These are phyloP conservation scores for Euptelea pleiosperma DNA, from an alignment of 164 flowering plant species.

Conservation along the genomic window DNA sequence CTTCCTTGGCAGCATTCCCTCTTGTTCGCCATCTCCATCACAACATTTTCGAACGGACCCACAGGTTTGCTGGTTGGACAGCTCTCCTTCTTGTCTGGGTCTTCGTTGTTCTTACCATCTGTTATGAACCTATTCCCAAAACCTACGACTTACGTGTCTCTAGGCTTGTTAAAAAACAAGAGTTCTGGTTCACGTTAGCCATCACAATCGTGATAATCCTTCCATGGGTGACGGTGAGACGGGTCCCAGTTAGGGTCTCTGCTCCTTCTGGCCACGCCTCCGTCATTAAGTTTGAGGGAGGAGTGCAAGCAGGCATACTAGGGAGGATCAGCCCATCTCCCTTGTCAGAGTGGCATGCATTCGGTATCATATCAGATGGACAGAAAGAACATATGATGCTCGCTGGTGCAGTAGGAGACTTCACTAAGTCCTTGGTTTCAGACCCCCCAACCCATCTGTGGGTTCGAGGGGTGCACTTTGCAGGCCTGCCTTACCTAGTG, in stretches of 20 bases:
- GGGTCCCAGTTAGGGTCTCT: constrained; percentile 41
- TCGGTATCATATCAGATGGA: constrained; percentile 70
- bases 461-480: constrained; percentile 62
- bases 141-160: constrained; percentile 24
- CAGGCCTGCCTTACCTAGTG: constrained; percentile 58
- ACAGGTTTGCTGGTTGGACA: constrained; percentile 54
- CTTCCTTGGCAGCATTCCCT: constrained; percentile 58
- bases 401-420: constrained; percentile 80
- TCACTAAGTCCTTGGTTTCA: constrained; percentile 56
- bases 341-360: constrained; percentile 73
- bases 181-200: constrained; percentile 57
- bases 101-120: constrained; percentile 37
- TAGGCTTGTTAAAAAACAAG: constrained; percentile 34
- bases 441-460: constrained; percentile 62
- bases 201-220: constrained; percentile 49
- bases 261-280: constrained; percentile 63
- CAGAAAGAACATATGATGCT: constrained; percentile 63
- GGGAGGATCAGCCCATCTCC: constrained; percentile 72
- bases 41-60: constrained; percentile 55
- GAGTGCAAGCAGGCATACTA: constrained; percentile 49
- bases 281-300: constrained; percentile 56
- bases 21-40: constrained; percentile 62
- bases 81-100: constrained; percentile 52
- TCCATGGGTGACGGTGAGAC: constrained; percentile 60
- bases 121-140: constrained; percentile 40